Evolutionary conservation across 192 early-diverging fungal species (phyloP).

Genomic region (Rhizophagus prolifer): DNA sequence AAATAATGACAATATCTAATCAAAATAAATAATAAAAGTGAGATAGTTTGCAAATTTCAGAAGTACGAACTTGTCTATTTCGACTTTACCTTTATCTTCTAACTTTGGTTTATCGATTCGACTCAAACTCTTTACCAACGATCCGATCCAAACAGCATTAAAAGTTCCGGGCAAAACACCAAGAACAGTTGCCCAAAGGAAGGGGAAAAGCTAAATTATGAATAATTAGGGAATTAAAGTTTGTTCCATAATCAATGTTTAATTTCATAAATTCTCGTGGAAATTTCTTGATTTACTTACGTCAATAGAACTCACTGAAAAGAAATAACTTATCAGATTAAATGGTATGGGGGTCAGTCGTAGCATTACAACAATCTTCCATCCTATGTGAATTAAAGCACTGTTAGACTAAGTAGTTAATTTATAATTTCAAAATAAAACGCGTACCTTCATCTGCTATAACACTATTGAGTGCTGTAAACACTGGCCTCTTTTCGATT

Average conservation of each 20-base stretch:
- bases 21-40: not conserved
- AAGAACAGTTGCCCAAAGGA: constrained; percentile 45
- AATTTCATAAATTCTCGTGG: not conserved
- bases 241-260: no score
- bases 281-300: constrained; percentile 12
- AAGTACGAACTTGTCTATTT: not conserved
- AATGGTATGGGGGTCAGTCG: constrained; percentile 45
- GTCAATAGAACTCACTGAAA: constrained; percentile 43
- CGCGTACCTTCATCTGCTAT: constrained; percentile 45
- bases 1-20: constrained; percentile 41
- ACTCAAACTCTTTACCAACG: constrained; percentile 42
- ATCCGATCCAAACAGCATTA: constrained; percentile 48
- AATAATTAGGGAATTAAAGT: not conserved
- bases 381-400: constrained; percentile 32
- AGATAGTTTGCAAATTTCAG: not conserved
- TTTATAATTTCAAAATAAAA: constrained; percentile 7
- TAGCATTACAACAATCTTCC: constrained; percentile 52
- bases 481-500: constrained; percentile 41
- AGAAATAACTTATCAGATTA: constrained; percentile 48
- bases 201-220: constrained; percentile 29
- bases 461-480: constrained; percentile 41
- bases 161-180: constrained; percentile 47
- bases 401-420: not conserved
- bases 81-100: constrained; percentile 28
- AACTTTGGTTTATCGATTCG: constrained; percentile 45